These are phyloP conservation scores for Hemileccinum rubropunctum DNA, from an alignment of 768 basidiomycete species.

Conservation along the genomic window DNA sequence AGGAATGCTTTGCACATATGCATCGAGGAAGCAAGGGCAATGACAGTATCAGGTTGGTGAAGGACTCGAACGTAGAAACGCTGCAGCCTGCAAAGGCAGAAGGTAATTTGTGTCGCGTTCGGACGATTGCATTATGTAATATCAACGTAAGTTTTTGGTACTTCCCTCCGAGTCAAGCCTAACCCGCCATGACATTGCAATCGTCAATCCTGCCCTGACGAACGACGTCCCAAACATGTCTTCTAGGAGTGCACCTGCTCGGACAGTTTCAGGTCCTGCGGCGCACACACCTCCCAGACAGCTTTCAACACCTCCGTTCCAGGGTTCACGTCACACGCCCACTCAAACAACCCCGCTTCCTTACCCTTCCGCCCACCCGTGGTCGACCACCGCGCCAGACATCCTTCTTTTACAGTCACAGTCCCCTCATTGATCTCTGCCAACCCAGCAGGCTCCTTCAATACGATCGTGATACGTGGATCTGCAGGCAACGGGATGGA, in stretches of 20 bases:
- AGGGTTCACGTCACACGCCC: slow-evolving; percentile 25
- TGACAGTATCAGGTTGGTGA: no score
- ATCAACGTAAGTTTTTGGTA: not conserved
- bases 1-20: no score
- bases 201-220: no score
- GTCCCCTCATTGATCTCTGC: slow-evolving; percentile 18
- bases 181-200: no score
- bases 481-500: slow-evolving; percentile 28
- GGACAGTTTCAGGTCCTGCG: slow-evolving; percentile 14
- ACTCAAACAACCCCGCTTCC: slow-evolving; percentile 26
- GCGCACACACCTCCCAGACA: slow-evolving; percentile 29
- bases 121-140: no score
- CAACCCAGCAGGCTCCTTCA: slow-evolving; percentile 26
- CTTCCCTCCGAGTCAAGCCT: no score
- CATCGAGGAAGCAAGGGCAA: no score
- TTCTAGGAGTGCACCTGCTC: slow-evolving; percentile 12
- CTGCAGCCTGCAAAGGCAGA: no score
- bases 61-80: no score
- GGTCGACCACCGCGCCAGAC: slow-evolving; percentile 21
- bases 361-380: slow-evolving; percentile 16
- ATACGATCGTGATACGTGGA: slow-evolving; percentile 25
- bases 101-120: no score
- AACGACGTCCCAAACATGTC: no score
- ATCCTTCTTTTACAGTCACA: slow-evolving; percentile 9
- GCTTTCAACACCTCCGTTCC: slow-evolving; percentile 27